phyloP scores from a whole-genome alignment of 805 yeast genomes.

The Tetrapisispora iriomotensis region DNA sequence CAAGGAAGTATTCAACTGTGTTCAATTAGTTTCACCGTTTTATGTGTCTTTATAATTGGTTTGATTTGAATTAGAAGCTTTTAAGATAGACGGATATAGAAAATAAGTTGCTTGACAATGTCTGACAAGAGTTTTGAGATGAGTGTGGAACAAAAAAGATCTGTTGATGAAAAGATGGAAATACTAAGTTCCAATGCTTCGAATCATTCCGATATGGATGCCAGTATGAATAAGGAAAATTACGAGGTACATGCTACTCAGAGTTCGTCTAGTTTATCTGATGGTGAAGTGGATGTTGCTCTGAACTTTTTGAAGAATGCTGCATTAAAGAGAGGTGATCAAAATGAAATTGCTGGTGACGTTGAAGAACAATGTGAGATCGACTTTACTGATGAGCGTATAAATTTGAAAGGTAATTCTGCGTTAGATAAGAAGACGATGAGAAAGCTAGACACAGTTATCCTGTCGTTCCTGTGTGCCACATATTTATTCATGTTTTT shows the following conservation, averaged over 20 bases:
- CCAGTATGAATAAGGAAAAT: not conserved
- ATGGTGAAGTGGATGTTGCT: slow-evolving; percentile 12
- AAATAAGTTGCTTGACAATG: too few relatives aligned
- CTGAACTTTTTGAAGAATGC: slow-evolving; percentile 11
- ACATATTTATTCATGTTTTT: slow-evolving; percentile 49
- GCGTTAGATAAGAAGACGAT: slow-evolving; percentile 14
- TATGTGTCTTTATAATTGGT: too few relatives aligned
- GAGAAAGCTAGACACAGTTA: slow-evolving; percentile 38
- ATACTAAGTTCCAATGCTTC: not conserved
- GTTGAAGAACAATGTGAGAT: not conserved
- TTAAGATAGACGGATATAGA: too few relatives aligned
- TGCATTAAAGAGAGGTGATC: slow-evolving; percentile 3
- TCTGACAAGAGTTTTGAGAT: too few relatives aligned
- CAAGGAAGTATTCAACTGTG: too few relatives aligned
- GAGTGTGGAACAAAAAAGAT: too few relatives aligned
- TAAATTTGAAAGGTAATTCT: slow-evolving; percentile 20
- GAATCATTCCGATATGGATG: not conserved
- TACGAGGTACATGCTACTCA: not conserved
- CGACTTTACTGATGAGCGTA: not conserved
- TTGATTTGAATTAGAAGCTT: too few relatives aligned
- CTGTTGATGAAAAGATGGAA: too few relatives aligned
- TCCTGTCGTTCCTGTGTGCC: slow-evolving; percentile 42
- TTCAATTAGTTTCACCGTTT: too few relatives aligned
- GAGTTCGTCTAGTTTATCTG: not conserved
- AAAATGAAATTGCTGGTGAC: not conserved